Base-by-base conservation (phyloP, 164 flowering plant species). In the Magnolia changhungtana region DNA sequence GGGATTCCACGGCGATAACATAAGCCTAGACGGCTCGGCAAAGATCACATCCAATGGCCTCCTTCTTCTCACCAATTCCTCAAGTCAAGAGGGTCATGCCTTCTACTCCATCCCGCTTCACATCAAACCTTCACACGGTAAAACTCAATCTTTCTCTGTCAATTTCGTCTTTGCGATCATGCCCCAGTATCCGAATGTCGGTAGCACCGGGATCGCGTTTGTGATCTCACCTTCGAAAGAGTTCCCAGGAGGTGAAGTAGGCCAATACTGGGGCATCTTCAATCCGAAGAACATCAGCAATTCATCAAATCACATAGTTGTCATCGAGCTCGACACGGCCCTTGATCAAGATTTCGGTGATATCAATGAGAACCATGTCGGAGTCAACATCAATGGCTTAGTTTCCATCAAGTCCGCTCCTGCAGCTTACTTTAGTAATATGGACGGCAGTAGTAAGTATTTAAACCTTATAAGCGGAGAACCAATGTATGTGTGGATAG, bases 361-460 rank as follows among this genome's bases (percentile, higher is more conserved):
- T 23, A 81, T 79, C 1, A 66, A 83, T 74, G 68, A 76, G 7
- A 85, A 87, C 72, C 89, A 88, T 79, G 87, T 87, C 0, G 91
- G 89, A 16, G 78, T 88, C 51, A 87, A 87, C 81, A 69, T 88
- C 31, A 88, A 88, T 68, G 65, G 81, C 71, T 18, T 88, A 70
- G 55, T 0, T 1, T 87, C 91, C 4, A 29, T 3, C 67, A 52
- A 58, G 1, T 80, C 91, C 8, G 78, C 86, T 73, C 72, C 84
- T 8, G 87, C 77, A 1, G 49, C 51, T 6, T 86, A 82, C 29
- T 84, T 51, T 71, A 71, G 75, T 7, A 37, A 76, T 16, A 71
- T 77, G 24, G 64, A 79, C 24, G 55, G 51, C 1, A 72, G 29
- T 29, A n/a, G 16, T 3, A 61, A 10, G 65, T 80, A 72, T 75